Evolutionary conservation across 257 asterid species (phyloP).

Genomic region (Scutellaria baicalensis): DNA sequence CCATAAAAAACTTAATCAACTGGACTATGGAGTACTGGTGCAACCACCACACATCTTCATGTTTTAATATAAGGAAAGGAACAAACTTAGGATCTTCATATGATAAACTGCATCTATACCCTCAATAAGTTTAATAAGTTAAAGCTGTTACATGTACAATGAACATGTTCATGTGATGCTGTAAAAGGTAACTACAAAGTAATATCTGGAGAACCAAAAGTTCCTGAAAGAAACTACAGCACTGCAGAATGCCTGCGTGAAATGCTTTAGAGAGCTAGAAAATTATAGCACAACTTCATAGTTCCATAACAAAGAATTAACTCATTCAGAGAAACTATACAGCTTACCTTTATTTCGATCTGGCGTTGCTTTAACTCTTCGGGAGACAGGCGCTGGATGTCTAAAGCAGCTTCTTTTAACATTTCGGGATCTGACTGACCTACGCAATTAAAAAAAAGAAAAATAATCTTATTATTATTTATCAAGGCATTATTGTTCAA

Average conservation of each 20-base stretch:
- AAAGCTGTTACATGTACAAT: neutral
- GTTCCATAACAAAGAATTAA: neutral
- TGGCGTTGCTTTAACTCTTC: conserved; percentile 68
- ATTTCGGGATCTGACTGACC: conserved; percentile 83
- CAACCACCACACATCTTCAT: neutral
- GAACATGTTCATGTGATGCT: neutral
- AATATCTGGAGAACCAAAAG: neutral
- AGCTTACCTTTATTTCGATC: conserved; percentile 56
- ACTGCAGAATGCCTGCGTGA: neutral
- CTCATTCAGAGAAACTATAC: neutral
- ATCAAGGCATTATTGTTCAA: neutral
- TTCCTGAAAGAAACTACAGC: neutral
- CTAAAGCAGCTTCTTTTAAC: conserved; percentile 57
- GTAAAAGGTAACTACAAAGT: neutral
- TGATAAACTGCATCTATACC: neutral
- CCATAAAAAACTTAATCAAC: neutral
- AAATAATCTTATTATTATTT: neutral
- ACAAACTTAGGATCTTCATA: neutral
- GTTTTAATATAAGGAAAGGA: neutral
- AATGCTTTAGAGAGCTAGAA: neutral
- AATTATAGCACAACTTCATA: neutral
- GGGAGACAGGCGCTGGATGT: conserved; percentile 43
- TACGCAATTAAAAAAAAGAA: conserved; percentile 14
- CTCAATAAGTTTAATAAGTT: neutral
- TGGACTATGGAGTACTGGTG: neutral